phyloP scores from a whole-genome alignment of 164 flowering plant species.

The Tinospora cordifolia region DNA sequence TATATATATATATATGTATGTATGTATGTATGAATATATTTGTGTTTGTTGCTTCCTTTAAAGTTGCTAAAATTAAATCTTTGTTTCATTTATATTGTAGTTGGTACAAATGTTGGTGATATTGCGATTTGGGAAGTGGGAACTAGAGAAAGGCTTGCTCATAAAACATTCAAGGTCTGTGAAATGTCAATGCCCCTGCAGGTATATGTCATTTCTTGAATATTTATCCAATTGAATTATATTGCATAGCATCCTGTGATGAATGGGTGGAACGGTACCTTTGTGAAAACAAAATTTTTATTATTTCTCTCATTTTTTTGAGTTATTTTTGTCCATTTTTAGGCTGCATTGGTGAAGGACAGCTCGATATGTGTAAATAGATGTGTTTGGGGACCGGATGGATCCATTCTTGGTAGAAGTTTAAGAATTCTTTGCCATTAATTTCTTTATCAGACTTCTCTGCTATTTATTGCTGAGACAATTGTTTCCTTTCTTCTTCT shows the following conservation, averaged over 20 bases:
- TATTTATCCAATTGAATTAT: background rate
- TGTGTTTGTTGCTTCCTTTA: background rate
- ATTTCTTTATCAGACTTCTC: background rate
- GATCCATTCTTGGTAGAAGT: conserved; percentile 34
- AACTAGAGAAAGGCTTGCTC: conserved; percentile 34
- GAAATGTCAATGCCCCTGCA: conserved; percentile 35
- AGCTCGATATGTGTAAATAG: conserved; percentile 39
- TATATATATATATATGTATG: no score
- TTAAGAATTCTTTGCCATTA: background rate
- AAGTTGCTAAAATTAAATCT: background rate
- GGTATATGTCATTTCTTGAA: conserved; percentile 18
- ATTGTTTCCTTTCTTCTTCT: background rate
- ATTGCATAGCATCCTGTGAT: background rate
- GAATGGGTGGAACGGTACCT: background rate
- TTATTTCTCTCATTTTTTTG: background rate
- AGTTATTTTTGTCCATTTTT: conserved; percentile 11
- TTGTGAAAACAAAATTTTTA: background rate
- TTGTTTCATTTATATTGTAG: conserved; percentile 16
- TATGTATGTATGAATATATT: no score
- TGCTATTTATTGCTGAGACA: background rate
- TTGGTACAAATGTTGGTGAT: conserved; percentile 66
- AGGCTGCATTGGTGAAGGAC: conserved; percentile 41
- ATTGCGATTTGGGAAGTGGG: conserved; percentile 64
- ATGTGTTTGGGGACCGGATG: conserved; percentile 48
- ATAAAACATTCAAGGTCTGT: conserved; percentile 46